phyloP scores from a whole-genome alignment of 2,329 filamentous ascomycete genomes.

The Phoma sp. region DNA sequence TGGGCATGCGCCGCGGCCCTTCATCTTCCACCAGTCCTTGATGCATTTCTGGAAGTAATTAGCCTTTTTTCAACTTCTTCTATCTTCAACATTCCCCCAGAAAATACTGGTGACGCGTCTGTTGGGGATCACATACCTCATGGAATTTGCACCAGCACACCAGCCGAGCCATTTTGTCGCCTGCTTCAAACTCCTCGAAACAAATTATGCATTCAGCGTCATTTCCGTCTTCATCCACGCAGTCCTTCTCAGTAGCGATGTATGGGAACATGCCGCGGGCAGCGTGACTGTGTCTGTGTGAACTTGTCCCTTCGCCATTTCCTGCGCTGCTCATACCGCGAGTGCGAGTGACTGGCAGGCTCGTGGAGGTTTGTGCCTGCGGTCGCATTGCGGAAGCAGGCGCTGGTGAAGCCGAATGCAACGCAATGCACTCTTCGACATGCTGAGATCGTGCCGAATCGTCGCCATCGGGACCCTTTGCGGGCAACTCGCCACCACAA shows the following conservation, averaged over 20 bases:
- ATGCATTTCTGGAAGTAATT: conserved; percentile 55
- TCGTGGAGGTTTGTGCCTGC: conserved; percentile 31
- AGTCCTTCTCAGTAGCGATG: conserved; percentile 68
- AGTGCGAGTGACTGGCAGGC: conserved; percentile 37
- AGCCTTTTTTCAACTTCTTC: not conserved
- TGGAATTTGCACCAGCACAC: conserved; percentile 71
- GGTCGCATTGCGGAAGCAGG: conserved; percentile 16
- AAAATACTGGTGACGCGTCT: too few species aligned
- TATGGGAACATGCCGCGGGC: conserved; percentile 57
- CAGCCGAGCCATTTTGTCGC: conserved; percentile 64
- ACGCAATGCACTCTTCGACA: conserved; percentile 51
- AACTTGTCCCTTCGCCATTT: conserved; percentile 34
- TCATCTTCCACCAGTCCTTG: conserved; percentile 63
- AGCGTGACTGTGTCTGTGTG: conserved; percentile 32
- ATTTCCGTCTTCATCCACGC: conserved; percentile 58
- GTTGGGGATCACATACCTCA: conserved; percentile 43
- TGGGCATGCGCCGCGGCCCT: conserved; percentile 63
- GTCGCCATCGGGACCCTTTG: conserved; percentile 48
- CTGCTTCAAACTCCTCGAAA: conserved; percentile 67
- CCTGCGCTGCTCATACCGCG: conserved; percentile 42
- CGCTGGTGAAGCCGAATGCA: conserved; percentile 35
- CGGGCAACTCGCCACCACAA: conserved; percentile 74
- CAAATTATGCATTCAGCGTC: conserved; percentile 67
- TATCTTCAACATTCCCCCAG: too few species aligned
- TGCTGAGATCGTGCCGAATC: conserved; percentile 52